Conservation (phyloP, 805 yeast genomes). For the Yamadazyma kitorensis region DNA sequence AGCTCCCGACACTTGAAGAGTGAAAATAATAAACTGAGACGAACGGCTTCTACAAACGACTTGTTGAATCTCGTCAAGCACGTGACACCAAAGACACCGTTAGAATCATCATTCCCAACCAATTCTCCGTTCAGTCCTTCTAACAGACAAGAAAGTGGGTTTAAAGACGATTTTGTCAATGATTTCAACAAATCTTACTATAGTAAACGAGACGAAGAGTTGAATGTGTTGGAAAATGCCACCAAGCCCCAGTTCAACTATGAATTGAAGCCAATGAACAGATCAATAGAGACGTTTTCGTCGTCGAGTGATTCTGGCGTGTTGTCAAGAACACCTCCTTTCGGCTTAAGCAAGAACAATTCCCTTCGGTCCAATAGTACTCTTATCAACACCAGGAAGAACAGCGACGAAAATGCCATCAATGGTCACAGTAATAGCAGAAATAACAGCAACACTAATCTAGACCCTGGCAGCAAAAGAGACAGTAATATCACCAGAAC, state of each 20-base stretch:
- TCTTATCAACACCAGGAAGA: background rate
- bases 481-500: conserved; percentile 9
- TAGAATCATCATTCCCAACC: conserved; percentile 1
- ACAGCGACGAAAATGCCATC: too few relatives aligned
- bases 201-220: conserved; percentile 9
- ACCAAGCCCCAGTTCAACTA: conserved; percentile 12
- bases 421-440: too few relatives aligned
- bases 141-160: too few relatives aligned
- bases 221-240: conserved; percentile 8
- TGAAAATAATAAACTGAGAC: conserved; percentile 13
- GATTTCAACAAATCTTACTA: conserved; percentile 3
- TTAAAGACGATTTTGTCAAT: background rate
- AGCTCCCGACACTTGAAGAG: conserved; percentile 4
- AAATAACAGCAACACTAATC: too few relatives aligned
- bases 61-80: conserved; percentile 11
- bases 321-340: conserved; percentile 12
- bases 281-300: conserved; percentile 31
- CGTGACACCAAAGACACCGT: conserved; percentile 6
- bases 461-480: conserved; percentile 6
- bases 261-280: conserved; percentile 27
- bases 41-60: conserved; percentile 16
- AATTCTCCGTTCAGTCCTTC: background rate
- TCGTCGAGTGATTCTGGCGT: conserved; percentile 18
- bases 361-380: conserved; percentile 10
- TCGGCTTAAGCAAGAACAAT: conserved; percentile 11